These are phyloP conservation scores for Parafenestella ontariensis DNA, from an alignment of 2,329 filamentous ascomycete genomes.

Conservation along the genomic window DNA sequence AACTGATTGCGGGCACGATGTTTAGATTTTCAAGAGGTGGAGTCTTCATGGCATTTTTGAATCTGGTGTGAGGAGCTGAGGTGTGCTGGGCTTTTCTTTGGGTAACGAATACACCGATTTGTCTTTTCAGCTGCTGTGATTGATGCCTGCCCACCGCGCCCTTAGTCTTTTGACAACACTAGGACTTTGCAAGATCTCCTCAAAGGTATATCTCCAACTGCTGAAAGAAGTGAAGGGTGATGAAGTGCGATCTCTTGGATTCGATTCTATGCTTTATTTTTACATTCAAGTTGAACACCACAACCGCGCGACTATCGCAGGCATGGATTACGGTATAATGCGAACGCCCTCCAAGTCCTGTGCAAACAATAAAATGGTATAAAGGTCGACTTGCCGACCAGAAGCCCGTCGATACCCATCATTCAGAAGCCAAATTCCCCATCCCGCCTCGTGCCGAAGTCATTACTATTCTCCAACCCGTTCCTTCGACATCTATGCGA, in stretches of 20 bases:
- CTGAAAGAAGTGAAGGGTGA: constrained; percentile 11
- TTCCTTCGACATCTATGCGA: constrained; percentile 20
- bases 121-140: constrained; percentile 23
- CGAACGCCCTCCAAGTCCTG: constrained; percentile 26
- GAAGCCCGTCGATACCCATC: constrained; percentile 25
- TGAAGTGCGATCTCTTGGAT: constrained; percentile 34
- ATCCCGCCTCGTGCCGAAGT: background rate
- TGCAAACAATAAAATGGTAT: constrained; percentile 31
- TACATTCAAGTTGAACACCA: constrained; percentile 18
- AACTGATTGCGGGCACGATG: background rate
- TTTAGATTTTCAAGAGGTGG: constrained; percentile 3
- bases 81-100: constrained; percentile 4
- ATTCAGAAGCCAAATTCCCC: constrained; percentile 18
- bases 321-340: constrained; percentile 48
- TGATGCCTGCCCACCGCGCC: constrained; percentile 3
- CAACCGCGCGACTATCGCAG: constrained; percentile 19
- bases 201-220: background rate
- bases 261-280: constrained; percentile 35
- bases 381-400: constrained; percentile 26
- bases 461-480: constrained; percentile 12
- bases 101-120: constrained; percentile 23
- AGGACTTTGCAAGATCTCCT: constrained; percentile 4
- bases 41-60: constrained; percentile 1
- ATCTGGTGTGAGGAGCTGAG: constrained; percentile 1
- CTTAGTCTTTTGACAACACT: background rate